Evolutionary conservation across 148 eudicot species (phyloP).

Genomic region (Fagopyrum tataricum): DNA sequence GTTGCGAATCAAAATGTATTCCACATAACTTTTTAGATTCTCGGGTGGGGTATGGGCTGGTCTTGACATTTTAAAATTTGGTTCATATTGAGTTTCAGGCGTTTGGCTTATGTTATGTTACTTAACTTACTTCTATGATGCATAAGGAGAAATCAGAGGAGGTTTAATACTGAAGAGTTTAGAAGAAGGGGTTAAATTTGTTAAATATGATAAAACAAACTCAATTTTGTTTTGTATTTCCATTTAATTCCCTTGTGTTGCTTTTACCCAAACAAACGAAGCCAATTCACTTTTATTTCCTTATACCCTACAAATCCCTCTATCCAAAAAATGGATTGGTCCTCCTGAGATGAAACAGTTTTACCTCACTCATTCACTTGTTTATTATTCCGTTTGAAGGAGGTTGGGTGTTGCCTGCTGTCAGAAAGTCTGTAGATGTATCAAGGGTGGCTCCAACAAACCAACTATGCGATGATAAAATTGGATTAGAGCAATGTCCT

Average conservation of each 20-base stretch:
- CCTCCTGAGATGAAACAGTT: background rate
- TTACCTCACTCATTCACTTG: background rate
- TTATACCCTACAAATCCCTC: background rate
- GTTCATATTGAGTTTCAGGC: background rate
- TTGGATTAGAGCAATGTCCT: background rate
- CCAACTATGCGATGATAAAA: background rate
- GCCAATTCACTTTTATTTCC: background rate
- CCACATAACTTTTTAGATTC: background rate
- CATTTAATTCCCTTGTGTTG: background rate
- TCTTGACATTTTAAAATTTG: background rate
- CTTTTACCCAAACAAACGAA: background rate
- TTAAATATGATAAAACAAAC: background rate
- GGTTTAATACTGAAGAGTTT: background rate
- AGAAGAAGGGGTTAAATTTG: background rate
- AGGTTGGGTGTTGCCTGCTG: background rate
- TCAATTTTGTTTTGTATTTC: background rate
- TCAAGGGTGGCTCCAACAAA: background rate
- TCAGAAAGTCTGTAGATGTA: background rate
- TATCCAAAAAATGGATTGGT: background rate
- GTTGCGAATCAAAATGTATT: background rate
- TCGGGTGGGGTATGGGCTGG: background rate
- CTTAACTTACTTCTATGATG: background rate
- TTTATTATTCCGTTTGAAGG: background rate
- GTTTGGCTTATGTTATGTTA: background rate
- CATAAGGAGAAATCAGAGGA: background rate